These are phyloP conservation scores for Cyathus striatus DNA, from an alignment of 768 basidiomycete species.

Conservation along the genomic window DNA sequence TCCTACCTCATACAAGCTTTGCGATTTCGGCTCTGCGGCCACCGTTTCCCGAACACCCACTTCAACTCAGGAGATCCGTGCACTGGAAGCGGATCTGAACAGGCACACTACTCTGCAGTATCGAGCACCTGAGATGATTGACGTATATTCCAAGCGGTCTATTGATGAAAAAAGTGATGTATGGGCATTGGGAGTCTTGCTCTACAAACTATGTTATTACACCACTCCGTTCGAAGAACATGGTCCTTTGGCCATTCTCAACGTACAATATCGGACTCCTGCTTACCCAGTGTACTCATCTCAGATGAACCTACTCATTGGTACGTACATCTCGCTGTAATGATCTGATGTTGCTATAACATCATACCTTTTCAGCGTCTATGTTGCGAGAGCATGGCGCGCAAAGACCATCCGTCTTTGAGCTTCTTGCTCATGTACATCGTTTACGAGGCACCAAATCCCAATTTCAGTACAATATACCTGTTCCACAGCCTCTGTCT, in stretches of 20 bases:
- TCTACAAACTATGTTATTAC: constrained; percentile 99
- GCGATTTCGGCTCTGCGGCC: constrained; percentile 95
- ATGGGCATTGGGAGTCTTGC: constrained; percentile 94
- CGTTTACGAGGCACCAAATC: constrained; percentile 84
- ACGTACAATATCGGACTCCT: constrained; percentile 91
- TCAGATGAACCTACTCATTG: constrained; percentile 78
- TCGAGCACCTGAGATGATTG: constrained; percentile 98
- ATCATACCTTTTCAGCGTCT: constrained; percentile 44
- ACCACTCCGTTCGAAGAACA: constrained; percentile 99
- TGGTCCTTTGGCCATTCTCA: constrained; percentile 91
- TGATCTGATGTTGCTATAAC: constrained; percentile 7
- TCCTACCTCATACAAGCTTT: constrained; percentile 84
- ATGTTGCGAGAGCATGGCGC: constrained; percentile 91
- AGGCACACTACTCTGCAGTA: constrained; percentile 96
- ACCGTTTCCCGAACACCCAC: constrained; percentile 71
- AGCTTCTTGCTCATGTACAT: constrained; percentile 80
- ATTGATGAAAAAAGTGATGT: constrained; percentile 95
- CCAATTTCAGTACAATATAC: constrained; percentile 62
- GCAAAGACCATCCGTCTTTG: constrained; percentile 84
- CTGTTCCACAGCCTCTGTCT: constrained; percentile 40
- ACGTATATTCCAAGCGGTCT: constrained; percentile 75
- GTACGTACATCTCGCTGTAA: no score
- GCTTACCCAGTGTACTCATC: constrained; percentile 84
- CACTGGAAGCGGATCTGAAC: constrained; percentile 87
- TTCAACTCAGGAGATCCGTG: constrained; percentile 78